Percentiles rank a stretch among this genome's conserved stretches.
phyloP scores from a whole-genome alignment of 2,329 filamentous ascomycete species.

The Mycogone perniciosa region DNA sequence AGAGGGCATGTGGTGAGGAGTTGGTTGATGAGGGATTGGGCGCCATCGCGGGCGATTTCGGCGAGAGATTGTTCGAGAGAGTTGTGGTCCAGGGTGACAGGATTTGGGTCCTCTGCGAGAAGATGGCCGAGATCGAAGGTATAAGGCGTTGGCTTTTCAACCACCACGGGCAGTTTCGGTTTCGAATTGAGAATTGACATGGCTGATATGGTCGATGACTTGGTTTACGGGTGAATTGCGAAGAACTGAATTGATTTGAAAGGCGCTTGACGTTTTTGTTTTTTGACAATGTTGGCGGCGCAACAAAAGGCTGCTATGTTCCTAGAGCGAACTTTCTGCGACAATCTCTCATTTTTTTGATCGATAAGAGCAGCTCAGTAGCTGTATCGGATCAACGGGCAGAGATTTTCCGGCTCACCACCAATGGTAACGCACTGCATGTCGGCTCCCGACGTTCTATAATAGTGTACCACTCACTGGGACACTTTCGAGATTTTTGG shows the following conservation, averaged over 20 bases:
- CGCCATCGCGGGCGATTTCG: slow-evolving; percentile 75
- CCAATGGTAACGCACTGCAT: neutral
- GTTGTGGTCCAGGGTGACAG: slow-evolving; percentile 51
- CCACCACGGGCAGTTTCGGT: slow-evolving; percentile 54
- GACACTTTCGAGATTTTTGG: slow-evolving; percentile 11
- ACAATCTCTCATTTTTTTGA: slow-evolving; percentile 18
- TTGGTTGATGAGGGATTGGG: slow-evolving; percentile 89
- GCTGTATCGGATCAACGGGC: slow-evolving; percentile 21
- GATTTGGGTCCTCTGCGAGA: slow-evolving; percentile 81
- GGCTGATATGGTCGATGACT: neutral
- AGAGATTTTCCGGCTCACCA: slow-evolving; percentile 23
- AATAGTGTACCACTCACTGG: neutral
- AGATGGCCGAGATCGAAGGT: slow-evolving; percentile 89
- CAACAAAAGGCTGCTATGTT: neutral
- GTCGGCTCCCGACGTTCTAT: too few relatives aligned
- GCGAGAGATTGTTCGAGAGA: slow-evolving; percentile 63
- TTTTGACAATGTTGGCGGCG: neutral
- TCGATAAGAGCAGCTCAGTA: slow-evolving; percentile 19
- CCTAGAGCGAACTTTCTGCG: slow-evolving; percentile 7
- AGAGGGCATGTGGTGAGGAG: slow-evolving; percentile 84
- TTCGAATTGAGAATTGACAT: slow-evolving; percentile 34
- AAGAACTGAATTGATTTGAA: neutral
- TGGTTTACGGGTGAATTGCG: neutral
- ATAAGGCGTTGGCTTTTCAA: slow-evolving; percentile 81
- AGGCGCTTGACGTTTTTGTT: neutral